Evolutionary conservation across 2,329 filamentous ascomycete genomes (phyloP).

Genomic region (Phialocephala subalpina): DNA sequence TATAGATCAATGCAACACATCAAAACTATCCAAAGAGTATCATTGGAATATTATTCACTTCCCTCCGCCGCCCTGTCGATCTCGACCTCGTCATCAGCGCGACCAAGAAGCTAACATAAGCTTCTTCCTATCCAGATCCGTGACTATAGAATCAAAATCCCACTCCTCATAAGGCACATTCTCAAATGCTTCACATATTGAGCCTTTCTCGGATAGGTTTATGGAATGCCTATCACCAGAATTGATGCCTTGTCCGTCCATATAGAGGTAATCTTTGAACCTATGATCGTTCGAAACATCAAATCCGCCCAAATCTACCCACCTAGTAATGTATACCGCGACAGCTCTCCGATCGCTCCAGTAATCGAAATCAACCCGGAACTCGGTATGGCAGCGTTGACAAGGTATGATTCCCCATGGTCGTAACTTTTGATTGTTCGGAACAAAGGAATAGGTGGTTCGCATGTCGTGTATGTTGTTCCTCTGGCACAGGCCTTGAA

Average conservation of each 20-base stretch:
- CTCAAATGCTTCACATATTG: conserved; percentile 3
- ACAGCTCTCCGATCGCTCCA: not conserved
- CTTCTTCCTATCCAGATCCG: not conserved
- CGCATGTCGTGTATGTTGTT: not conserved
- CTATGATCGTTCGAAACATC: not conserved
- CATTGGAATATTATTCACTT: no score
- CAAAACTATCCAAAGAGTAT: no score
- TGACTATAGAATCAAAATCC: not conserved
- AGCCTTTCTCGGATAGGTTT: not conserved
- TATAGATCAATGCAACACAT: no score
- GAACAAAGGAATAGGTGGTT: not conserved
- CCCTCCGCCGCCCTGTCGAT: no score
- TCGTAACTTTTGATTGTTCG: not conserved
- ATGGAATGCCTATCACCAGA: no score
- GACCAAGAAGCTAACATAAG: not conserved
- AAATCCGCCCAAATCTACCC: not conserved
- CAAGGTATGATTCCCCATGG: not conserved
- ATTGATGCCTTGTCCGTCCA: no score
- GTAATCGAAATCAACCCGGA: not conserved
- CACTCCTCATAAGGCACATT: not conserved
- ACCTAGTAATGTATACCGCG: not conserved
- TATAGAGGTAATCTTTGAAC: not conserved
- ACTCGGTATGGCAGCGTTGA: not conserved
- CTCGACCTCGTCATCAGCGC: no score
- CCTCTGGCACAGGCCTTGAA: not conserved